Evolutionary conservation across 2,329 filamentous ascomycete species (phyloP), one percentile per base, ranked within the genome.

Genomic region (Alternaria viburni): DNA sequence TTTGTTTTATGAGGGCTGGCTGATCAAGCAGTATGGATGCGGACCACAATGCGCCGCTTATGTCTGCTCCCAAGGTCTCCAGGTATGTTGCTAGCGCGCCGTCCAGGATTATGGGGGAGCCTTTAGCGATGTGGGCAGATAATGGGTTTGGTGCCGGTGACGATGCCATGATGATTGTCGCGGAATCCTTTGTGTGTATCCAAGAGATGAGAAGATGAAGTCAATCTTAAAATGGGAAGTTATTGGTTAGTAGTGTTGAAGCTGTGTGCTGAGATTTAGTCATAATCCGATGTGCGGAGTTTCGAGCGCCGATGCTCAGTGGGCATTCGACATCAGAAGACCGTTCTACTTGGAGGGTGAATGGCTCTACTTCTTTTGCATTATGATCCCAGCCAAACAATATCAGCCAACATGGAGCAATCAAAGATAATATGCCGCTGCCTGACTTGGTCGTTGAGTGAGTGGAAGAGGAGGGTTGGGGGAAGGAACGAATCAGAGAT

Each of bases 51-150:
- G 80, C 67, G 59, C 79, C 75, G 59, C 78, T 80, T 43, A 85
- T 77, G 61, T 84, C 77, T 59, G 75, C 79, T 44, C 82, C 82
- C 15, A 81, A 77, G 5, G 73, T 73, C 67, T 84, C 83, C 15
- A 85, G 77, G 60, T 84, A 81, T 5, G 83, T 85, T 25, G 83
- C 83, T 6, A 85, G 75, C 6, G 81, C 83, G 30, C 83, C 83
- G 61, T 85, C 83, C 44, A 85, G 70, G 51, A 83, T 69, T 36
- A 84, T 64, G 13, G 75, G 75, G 10, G 68, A 68, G 12, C 64
- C 62, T n/a, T 60, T 52, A 13, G 43, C 15, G 52, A 78, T 73
- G 28, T 71, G 60, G 17, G 61, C 28, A 30, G 26, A 52, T 23
- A 44, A 49, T 43, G 25, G 46, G 15, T n/a, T 51, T 49, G 57